Conservation (phyloP, 257 asterid species). For the Solanum corneliomulleri region DNA sequence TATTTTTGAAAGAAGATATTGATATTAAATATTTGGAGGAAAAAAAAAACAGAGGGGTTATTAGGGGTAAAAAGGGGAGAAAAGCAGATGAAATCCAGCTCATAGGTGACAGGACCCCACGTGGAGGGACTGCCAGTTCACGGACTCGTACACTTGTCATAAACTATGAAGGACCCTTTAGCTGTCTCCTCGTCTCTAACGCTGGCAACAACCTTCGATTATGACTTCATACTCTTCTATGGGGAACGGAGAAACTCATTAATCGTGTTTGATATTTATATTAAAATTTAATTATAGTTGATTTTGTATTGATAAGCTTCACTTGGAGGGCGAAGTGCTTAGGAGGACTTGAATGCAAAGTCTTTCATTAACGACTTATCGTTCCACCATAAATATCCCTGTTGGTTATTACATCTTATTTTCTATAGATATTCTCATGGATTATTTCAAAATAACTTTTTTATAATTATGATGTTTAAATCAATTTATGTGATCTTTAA, state of each 20-base stretch:
- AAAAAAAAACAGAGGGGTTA: not conserved
- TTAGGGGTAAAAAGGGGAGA: not conserved
- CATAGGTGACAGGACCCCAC: slow-evolving; percentile 42
- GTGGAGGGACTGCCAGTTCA: slow-evolving; percentile 38
- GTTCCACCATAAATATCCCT: too few relatives aligned
- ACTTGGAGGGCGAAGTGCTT: too few relatives aligned
- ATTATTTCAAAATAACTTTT: not conserved
- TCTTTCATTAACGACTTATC: too few relatives aligned
- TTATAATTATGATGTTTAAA: not conserved
- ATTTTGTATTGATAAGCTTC: accelerated
- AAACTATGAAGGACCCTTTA: slow-evolving; percentile 15
- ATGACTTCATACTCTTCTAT: not conserved
- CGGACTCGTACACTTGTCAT: slow-evolving; percentile 16
- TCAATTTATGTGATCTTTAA: not conserved
- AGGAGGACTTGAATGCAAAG: too few relatives aligned
- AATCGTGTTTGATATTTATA: accelerated
- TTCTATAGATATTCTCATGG: not conserved
- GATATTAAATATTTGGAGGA: not conserved
- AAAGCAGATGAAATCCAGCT: slow-evolving; percentile 34
- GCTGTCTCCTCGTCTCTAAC: slow-evolving; percentile 45
- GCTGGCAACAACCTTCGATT: slow-evolving; percentile 28
- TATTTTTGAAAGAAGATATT: too few relatives aligned
- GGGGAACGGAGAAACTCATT: accelerated
- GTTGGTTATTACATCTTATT: not conserved
- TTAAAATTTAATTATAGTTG: accelerated